A percentile compares a stretch with the other conserved stretches of the same genome.
phyloP scores from a whole-genome alignment of 371 early-diverging fungal genomes.

The Catenaria anguillulae region DNA sequence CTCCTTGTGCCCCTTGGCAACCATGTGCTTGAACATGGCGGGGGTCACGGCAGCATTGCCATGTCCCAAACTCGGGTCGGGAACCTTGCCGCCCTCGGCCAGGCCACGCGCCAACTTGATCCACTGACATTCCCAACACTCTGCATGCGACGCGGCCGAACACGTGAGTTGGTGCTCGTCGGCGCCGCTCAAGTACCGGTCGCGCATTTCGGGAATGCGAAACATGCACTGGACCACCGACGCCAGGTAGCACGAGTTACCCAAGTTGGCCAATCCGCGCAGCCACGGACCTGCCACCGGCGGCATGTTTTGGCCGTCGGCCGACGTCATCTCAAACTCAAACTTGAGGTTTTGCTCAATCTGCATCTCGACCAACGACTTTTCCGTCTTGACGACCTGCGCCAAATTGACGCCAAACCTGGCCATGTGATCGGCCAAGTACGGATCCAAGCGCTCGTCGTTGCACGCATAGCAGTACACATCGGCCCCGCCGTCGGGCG shows the following conservation, averaged over 20 bases:
- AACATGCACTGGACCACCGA: constrained; percentile 79
- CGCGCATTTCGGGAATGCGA: constrained; percentile 48
- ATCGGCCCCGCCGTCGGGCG: constrained; percentile 93
- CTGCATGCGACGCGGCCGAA: background rate
- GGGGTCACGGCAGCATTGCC: constrained; percentile 41
- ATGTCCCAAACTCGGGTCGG: constrained; percentile 66
- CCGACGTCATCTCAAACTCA: constrained; percentile 92
- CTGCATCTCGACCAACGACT: constrained; percentile 83
- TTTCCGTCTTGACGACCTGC: constrained; percentile 72
- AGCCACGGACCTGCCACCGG: constrained; percentile 77
- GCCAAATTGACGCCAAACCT: constrained; percentile 79
- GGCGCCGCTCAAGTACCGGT: constrained; percentile 57
- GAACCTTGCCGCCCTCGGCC: background rate
- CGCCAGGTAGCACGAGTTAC: constrained; percentile 96
- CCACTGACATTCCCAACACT: constrained; percentile 2
- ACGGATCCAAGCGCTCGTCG: constrained; percentile 66
- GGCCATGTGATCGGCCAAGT: constrained; percentile 55
- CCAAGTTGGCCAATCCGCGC: constrained; percentile 85
- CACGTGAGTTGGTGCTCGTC: constrained; percentile 34
- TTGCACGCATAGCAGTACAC: constrained; percentile 85
- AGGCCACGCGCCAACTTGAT: background rate
- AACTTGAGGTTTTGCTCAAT: constrained; percentile 89
- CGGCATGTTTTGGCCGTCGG: constrained; percentile 73
- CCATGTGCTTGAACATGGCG: constrained; percentile 72
- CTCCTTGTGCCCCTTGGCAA: constrained; percentile 79